Evolutionary conservation across 129 eudicot genomes (phyloP).

Genomic region (sunflower (Helianthus annuus)): HanXRQr2.0-SUNRISE NC_035436.2:45032931-45033430

Average conservation of each 20-base stretch:
- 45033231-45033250: slow-evolving; percentile 16
- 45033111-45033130: slow-evolving; percentile 35
- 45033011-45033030: slow-evolving; percentile 65
- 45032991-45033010: slow-evolving; percentile 64
- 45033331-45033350: not conserved
- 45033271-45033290: not conserved
- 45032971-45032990: slow-evolving; percentile 51
- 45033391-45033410: too few relatives aligned
- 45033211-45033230: slow-evolving; percentile 70
- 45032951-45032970: slow-evolving; percentile 32
- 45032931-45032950: slow-evolving; percentile 62
- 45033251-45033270: slow-evolving; percentile 2
- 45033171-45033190: slow-evolving; percentile 44
- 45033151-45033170: slow-evolving; percentile 48
- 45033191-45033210: slow-evolving; percentile 64
- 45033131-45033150: slow-evolving; percentile 10
- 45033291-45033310: not conserved
- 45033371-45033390: too few relatives aligned
- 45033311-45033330: not conserved
- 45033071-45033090: slow-evolving; percentile 41
- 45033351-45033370: too few relatives aligned
- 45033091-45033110: slow-evolving; percentile 54
- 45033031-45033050: slow-evolving; percentile 54
- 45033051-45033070: slow-evolving; percentile 28
- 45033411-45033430: too few relatives aligned